Base-by-base conservation (phyloP, 73 alveolate species). In the Symbiodinium natans region DNA sequence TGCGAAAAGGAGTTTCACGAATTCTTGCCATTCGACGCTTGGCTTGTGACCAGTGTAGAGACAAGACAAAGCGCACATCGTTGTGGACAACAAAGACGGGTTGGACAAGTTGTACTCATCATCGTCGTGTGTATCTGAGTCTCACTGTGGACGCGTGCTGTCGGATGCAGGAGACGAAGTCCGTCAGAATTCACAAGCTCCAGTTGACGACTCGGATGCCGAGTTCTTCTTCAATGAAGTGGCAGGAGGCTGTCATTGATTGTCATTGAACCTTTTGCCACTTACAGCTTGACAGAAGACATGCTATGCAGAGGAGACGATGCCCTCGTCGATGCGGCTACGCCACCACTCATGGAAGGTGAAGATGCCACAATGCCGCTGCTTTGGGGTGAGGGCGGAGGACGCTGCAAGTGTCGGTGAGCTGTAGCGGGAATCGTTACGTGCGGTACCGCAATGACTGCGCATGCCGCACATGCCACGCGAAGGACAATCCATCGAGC, bases 141-240 rank as follows among this genome's bases (percentile, higher is more conserved):
- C n/a, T n/a, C n/a, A n/a, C n/a, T n/a, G n/a, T n/a, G n/a, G n/a
- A n/a, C n/a, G n/a, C n/a, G n/a, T n/a, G n/a, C n/a, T n/a, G n/a
- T n/a, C n/a, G n/a, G n/a, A n/a, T n/a, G 33, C 38, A 89, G 95
- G 95, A 27, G 42, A 80, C 21, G 73, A 63, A 38, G 95, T 89
- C 86, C 43, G 48, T 23, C 86, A 89, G 46, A 59, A 63, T 38
- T 89, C 95, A 29, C 86, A 89, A 74, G 43, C 73, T 75, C 46
- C 80, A 13, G 29, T 68, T 27, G 95, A 89, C 38, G 95, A 89
- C 9, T 63, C 86, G 1, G 95, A 89, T 56, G 42, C 75, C 43
- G 95, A 89, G 95, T 89, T 63, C 95, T 40, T 59, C 75, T 59
- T 52, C 43, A 87, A 87, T 19, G 68, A 80, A 39, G 94, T 63